phyloP scores from a whole-genome alignment of 345 rosid species.

The Pugionium dolabratum region DNA sequence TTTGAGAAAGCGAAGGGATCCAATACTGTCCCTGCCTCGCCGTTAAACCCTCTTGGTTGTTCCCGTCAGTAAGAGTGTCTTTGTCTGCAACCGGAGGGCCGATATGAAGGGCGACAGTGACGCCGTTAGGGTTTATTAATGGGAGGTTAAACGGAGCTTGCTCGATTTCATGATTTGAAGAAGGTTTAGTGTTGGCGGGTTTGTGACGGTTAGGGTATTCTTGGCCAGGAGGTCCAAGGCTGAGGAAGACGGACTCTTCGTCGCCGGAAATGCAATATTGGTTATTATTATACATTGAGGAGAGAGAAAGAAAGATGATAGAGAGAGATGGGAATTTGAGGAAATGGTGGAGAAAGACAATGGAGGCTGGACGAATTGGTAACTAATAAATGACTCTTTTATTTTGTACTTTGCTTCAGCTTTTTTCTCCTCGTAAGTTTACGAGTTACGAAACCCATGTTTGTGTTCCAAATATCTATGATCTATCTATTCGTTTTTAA shows the following conservation, averaged over 20 bases:
- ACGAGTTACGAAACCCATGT: slow-evolving; percentile 31
- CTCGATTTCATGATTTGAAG: slow-evolving; percentile 5
- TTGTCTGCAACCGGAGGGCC: slow-evolving; percentile 53
- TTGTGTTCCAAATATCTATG: slow-evolving; percentile 13
- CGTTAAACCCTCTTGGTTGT: slow-evolving; percentile 42
- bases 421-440: slow-evolving; percentile 29
- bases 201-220: slow-evolving; percentile 31
- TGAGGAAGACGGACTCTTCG: slow-evolving; percentile 67
- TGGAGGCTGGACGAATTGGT: slow-evolving; percentile 44
- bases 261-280: slow-evolving; percentile 44
- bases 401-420: slow-evolving; percentile 28
- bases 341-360: slow-evolving; percentile 47
- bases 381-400: slow-evolving; percentile 33
- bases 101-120: slow-evolving; percentile 71
- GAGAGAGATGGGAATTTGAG: slow-evolving; percentile 34
- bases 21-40: slow-evolving; percentile 61
- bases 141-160: slow-evolving; percentile 26
- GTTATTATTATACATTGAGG: slow-evolving; percentile 50
- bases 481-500: neutral
- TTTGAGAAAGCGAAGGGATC: slow-evolving; percentile 87
- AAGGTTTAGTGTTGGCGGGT: slow-evolving; percentile 32
- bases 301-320: slow-evolving; percentile 27
- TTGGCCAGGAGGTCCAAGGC: slow-evolving; percentile 83
- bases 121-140: slow-evolving; percentile 42
- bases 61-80: slow-evolving; percentile 32